Evolutionary conservation across 2,329 filamentous ascomycete genomes (phyloP), one percentile per base, ranked within the genome.

Genomic region (Diaporthe sp.): DNA sequence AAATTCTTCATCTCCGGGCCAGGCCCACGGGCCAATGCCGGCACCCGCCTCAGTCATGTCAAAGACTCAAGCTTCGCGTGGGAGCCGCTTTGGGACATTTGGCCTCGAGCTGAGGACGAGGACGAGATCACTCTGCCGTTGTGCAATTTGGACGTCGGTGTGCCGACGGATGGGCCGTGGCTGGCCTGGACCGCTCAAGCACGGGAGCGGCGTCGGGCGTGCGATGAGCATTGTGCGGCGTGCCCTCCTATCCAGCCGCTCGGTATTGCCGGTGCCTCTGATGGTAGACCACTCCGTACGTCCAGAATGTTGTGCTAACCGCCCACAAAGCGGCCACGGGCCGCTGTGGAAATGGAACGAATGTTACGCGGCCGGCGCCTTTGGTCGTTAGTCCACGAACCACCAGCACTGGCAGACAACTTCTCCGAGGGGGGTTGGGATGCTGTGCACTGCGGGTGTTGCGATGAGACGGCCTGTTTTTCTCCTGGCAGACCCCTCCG

Each of bases 1-100:
- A 51, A 73, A 68, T 75, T 63, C 61, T 47, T 73, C 75, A 76
- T 76, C 70, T 76, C 75, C 75, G 75, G 75, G 22, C 15, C 55
- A 71, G 70, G 60, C 34, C 73, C 75, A 74, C 61, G 71, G 57
- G 55, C 73, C 71, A 73, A 65, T 31, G 61, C 57, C 71, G 71
- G 44, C 65, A 55, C 34, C 65, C 65, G 49, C 65, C 13, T 70
- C 49, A 70, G 49, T 53, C 65, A 53, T 70, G 65, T 70, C 65
- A 70, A 31, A 70, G n/a, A 70, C 47, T 39, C 65, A 55, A 70
- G 65, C 65, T 70, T 70, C 49, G 34, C 49, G 15, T 28, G 55
- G 65, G 49, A 42, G 49, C 49, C 49, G 65, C 49, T 42, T 55
- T 55, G 65, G 49, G 49, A 34, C 34, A 70, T 70, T 55, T 70